Percentiles rank a stretch among this genome's conserved stretches.
phyloP scores from a whole-genome alignment of 2,329 filamentous ascomycete genomes.

The Aspergillus uvarum region DNA sequence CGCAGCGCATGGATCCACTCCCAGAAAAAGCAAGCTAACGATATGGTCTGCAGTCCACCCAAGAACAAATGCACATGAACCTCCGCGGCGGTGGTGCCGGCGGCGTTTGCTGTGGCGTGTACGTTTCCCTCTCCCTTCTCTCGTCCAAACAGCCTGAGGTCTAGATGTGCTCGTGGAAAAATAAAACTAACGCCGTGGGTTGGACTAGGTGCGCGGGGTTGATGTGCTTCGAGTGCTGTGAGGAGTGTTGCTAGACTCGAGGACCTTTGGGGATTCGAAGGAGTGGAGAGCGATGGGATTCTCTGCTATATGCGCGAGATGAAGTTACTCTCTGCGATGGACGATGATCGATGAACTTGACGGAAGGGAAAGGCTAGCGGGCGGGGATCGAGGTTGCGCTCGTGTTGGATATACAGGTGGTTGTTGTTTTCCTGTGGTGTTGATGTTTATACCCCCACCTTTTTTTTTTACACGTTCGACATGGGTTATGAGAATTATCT shows the following conservation, averaged over 20 bases:
- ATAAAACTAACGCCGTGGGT: neutral
- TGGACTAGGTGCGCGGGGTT: constrained; percentile 28
- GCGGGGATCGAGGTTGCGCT: too few relatives aligned
- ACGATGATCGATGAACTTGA: neutral
- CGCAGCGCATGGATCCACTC: neutral
- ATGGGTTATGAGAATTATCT: neutral
- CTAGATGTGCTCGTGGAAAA: too few relatives aligned
- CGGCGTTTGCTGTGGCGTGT: constrained; percentile 33
- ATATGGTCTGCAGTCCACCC: constrained; percentile 7
- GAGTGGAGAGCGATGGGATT: too few relatives aligned
- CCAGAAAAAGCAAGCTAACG: neutral
- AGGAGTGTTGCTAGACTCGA: constrained; percentile 27
- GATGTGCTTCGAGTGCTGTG: constrained; percentile 28
- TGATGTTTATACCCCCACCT: neutral
- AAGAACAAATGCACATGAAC: constrained; percentile 24
- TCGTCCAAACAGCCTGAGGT: too few relatives aligned
- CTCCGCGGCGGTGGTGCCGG: constrained; percentile 31
- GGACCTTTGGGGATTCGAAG: neutral
- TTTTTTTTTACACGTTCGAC: neutral
- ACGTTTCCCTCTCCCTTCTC: constrained; percentile 8
- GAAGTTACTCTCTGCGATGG: neutral
- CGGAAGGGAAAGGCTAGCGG: too few relatives aligned
- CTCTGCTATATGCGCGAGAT: too few relatives aligned
- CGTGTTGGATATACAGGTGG: neutral
- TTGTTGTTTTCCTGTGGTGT: neutral